Base-by-base conservation (phyloP, 2,329 filamentous ascomycete genomes). In the Phialocephala subalpina region DNA sequence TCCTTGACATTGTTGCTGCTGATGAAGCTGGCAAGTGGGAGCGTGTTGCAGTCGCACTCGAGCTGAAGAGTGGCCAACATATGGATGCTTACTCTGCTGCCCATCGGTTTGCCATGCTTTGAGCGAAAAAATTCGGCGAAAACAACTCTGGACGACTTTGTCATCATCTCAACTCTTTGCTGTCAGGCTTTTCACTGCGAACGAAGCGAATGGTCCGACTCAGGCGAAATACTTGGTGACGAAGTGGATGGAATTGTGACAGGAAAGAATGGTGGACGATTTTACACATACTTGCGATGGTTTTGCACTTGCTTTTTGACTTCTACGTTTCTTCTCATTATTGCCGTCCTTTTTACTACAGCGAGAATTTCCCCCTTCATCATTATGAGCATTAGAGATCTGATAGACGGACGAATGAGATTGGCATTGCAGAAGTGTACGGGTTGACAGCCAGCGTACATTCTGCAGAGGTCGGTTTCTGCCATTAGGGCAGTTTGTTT, bases 21-120 rank as follows among this genome's bases (percentile, higher is more conserved):
- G 49, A 66, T n/a, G 71, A 73, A 4, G 42, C 65, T 1, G 40
- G 56, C 6, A 74, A 71, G 60, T 77, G 75, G 75, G 11, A 22
- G 0, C 38, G 47, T 9, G 67, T 76, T 53, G 69, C 73, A 6
- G 38, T 49, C 1, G 29, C 52, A 6, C 72, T 73, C 57, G 58
- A 67, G 5, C 58, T 58, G 3, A 18, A 58, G 2, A 73, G 69
- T 22, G 65, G 66, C 12, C 55, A 60, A 29, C 68, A 64, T 20
- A 60, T 70, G 11, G 45, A 60, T 42, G 59, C 59, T 2, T 9
- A 22, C 2, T 25, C 66, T 9, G 61, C 57, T 40, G 63, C 66
- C 49, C 45, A 25, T 33, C 65, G 70, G 58, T 18, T 67, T 58
- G 60, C 55, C 11, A 35, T 67, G 12, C 38, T 70, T 18, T 68